Evolutionary conservation across 2,329 filamentous ascomycete genomes (phyloP).

Genomic region (Teratosphaeria destructans): DNA sequence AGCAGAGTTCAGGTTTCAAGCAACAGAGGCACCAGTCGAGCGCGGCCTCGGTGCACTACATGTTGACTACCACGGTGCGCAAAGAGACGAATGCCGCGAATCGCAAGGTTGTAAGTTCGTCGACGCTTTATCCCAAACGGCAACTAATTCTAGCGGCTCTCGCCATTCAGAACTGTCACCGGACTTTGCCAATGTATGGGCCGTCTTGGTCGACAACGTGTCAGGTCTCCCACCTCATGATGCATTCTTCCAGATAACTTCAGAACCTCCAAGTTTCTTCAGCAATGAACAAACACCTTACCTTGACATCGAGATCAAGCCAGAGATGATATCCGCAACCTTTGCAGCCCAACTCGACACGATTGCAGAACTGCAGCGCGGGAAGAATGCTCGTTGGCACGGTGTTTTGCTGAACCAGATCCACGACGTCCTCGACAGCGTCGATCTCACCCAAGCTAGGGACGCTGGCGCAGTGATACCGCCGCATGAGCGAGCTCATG

Average conservation of each 20-base stretch:
- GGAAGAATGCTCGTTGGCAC: conserved; percentile 6
- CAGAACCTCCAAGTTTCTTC: background rate
- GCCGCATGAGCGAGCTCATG: background rate
- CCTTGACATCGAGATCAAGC: conserved; percentile 1
- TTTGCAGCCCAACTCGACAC: conserved; percentile 17
- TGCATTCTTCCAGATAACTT: conserved; percentile 10
- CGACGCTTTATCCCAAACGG: background rate
- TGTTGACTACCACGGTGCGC: background rate
- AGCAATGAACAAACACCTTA: background rate
- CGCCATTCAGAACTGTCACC: background rate
- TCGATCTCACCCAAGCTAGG: conserved; percentile 5
- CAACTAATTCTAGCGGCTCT: background rate
- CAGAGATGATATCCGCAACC: conserved; percentile 4
- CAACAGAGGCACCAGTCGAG: background rate
- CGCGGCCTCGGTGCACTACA: background rate
- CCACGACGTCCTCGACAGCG: conserved; percentile 2
- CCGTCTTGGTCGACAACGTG: background rate
- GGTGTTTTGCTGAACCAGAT: conserved; percentile 11
- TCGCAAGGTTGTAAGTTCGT: background rate
- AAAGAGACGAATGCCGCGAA: background rate
- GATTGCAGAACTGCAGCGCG: background rate
- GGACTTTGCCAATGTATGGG: background rate
- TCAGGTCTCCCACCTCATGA: conserved; percentile 6
- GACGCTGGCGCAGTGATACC: background rate
- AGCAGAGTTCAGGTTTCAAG: background rate